Percentiles rank a stretch among this genome's conserved stretches.
Conservation (phyloP, 1,139 yeast species). For the Candida neerlandica region DNA sequence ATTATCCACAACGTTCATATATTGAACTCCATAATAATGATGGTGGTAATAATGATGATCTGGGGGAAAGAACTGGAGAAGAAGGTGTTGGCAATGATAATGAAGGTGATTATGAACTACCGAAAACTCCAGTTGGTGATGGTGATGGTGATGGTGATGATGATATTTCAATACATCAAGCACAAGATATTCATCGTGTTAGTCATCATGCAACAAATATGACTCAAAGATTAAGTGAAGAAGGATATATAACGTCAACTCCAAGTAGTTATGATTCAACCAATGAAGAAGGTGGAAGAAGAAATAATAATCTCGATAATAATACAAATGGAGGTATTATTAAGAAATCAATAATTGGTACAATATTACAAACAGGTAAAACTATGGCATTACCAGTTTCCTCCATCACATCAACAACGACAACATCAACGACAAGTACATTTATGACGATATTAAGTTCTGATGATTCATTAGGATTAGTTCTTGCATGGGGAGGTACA, state of each 20-base stretch:
- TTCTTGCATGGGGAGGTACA: conserved; percentile 84
- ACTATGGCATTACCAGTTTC: conserved; percentile 25
- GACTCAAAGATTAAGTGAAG: conserved; percentile 9
- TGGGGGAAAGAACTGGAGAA: neutral
- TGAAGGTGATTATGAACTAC: neutral
- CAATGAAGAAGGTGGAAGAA: conserved; percentile 14
- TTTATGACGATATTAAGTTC: neutral
- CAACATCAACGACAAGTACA: neutral
- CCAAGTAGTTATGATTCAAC: conserved; percentile 31
- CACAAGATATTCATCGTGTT: conserved; percentile 19
- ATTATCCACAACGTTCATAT: conserved; percentile 28
- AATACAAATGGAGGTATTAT: conserved; percentile 8
- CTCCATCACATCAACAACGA: neutral
- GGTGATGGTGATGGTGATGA: conserved; percentile 3
- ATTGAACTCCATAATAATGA: conserved; percentile 3
- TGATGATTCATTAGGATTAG: conserved; percentile 43
- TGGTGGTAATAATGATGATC: conserved; percentile 1
- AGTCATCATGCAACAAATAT: conserved; percentile 14
- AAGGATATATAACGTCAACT: conserved; percentile 18
- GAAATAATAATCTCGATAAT: conserved; percentile 6
- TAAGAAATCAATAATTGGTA: conserved; percentile 22
- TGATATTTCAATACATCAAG: conserved; percentile 14
- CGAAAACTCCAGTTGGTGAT: neutral
- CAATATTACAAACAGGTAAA: conserved; percentile 25
- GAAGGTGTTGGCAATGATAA: neutral